Evolutionary conservation across 176 grass and related monocot species (phyloP).

Genomic region (Thalia dealbata): DNA sequence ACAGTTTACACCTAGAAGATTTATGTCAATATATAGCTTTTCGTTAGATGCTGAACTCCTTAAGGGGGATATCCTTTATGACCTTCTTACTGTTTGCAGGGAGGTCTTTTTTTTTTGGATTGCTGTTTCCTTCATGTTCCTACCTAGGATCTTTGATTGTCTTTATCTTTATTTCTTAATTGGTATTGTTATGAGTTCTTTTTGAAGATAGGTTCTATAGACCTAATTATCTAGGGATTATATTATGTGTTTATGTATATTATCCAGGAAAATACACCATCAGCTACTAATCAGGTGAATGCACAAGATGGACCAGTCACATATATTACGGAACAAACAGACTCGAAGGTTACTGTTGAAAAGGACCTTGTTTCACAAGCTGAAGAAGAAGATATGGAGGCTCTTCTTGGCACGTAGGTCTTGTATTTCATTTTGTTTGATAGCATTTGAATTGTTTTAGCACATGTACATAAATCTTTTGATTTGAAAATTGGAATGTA

Average conservation of each 20-base stretch:
- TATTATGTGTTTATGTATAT: constrained; percentile 24
- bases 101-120: neutral
- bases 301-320: constrained; percentile 54
- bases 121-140: neutral
- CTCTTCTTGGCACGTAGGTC: constrained; percentile 89
- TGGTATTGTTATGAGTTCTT: neutral
- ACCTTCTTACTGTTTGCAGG: neutral
- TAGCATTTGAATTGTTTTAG: neutral
- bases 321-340: constrained; percentile 50
- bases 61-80: neutral
- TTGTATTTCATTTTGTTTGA: neutral
- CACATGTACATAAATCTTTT: neutral
- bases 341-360: constrained; percentile 90
- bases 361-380: constrained; percentile 92
- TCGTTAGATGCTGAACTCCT: too few species aligned
- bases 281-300: constrained; percentile 46
- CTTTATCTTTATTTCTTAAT: neutral
- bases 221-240: neutral
- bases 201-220: neutral
- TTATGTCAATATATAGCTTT: neutral
- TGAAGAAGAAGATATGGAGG: constrained; percentile 97
- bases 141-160: neutral
- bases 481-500: neutral
- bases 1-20: too few species aligned
- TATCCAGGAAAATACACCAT: constrained; percentile 78